Evolutionary conservation across 2,329 filamentous ascomycete genomes (phyloP).

Genomic region (Fusarium pseudocircinatum): DNA sequence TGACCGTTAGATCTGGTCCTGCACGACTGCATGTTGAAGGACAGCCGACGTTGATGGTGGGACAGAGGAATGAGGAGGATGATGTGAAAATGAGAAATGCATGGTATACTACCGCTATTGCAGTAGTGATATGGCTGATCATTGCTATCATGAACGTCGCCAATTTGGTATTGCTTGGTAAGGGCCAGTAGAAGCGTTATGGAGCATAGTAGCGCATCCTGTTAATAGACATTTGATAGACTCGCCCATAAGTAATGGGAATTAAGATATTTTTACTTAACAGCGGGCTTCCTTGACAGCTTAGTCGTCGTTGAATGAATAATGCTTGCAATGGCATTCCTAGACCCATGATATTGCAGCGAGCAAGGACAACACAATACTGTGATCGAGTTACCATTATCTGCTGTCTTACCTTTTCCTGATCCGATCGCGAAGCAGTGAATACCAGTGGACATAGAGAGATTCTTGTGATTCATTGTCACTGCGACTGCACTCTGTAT

Average conservation of each 20-base stretch:
- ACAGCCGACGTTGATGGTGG: background rate
- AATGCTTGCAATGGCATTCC: background rate
- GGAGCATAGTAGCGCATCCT: rapidly evolving
- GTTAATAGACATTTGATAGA: background rate
- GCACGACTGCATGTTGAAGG: background rate
- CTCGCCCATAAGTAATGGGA: rapidly evolving
- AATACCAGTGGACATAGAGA: rapidly evolving
- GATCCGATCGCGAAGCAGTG: too few relatives aligned
- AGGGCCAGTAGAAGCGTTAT: background rate
- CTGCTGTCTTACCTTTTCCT: rapidly evolving
- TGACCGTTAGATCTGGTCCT: conserved; percentile 66
- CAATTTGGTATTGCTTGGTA: conserved; percentile 63
- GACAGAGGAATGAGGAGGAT: background rate
- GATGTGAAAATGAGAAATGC: conserved; percentile 75
- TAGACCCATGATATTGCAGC: background rate
- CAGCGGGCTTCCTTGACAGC: rapidly evolving
- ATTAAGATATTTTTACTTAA: background rate
- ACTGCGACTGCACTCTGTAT: too few relatives aligned
- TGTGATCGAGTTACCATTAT: too few relatives aligned
- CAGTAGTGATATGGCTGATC: conserved; percentile 73
- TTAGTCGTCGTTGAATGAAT: background rate
- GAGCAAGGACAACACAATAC: too few relatives aligned
- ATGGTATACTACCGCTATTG: conserved; percentile 68
- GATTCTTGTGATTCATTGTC: too few relatives aligned
- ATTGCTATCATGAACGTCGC: conserved; percentile 85